Evolutionary conservation across 306 rosid genomes (phyloP), one percentile per base, ranked within the genome.

Genomic region (Quercus aquifolioides): DNA sequence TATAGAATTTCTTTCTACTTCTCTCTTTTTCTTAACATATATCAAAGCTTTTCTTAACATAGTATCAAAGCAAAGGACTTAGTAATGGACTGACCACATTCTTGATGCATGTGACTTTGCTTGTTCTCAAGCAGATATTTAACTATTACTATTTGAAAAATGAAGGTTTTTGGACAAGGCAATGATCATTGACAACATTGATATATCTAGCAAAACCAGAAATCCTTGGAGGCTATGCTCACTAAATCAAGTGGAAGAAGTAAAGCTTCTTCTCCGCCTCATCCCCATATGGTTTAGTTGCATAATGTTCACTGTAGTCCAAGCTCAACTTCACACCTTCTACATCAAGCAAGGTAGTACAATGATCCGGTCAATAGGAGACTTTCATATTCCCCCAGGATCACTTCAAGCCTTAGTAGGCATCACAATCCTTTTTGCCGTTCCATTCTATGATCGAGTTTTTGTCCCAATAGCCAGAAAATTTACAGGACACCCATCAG

Each of bases 171-270:
- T 94, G 85, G 92, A 92, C 84, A 92, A 88, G 85, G 98, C 97
- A 33, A 82, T 85, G 30, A 77, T 87, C 12, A 87, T 87, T 0
- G 97, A 92, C 64, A 80, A 90, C 17, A 4, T 55, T 4, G 97
- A 91, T 71, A 70, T 81, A 3, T 71, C 84, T 64, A 88, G 78
- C 51, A 87, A 87, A 58, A 69, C 71, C 5, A 85, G 87, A 68
- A 81, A 91, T 3, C 98, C 89, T 1, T 94, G 98, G 95, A 92
- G 97, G 60, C 65, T 91, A 62, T 91, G 98, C 85, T 84, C 94
- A 25, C 77, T 84, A 26, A 84, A 76, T 6, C 95, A 94, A 83
- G 98, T 94, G 12, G 95, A 90, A 81, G 95, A 94, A 85, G 95
- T 82, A 51, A 94, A 91, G 87, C 86, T 86, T 1, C 85, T 91